These are phyloP conservation scores for Rhodocollybia butyracea DNA, from an alignment of 768 basidiomycete genomes.

Conservation along the genomic window DNA sequence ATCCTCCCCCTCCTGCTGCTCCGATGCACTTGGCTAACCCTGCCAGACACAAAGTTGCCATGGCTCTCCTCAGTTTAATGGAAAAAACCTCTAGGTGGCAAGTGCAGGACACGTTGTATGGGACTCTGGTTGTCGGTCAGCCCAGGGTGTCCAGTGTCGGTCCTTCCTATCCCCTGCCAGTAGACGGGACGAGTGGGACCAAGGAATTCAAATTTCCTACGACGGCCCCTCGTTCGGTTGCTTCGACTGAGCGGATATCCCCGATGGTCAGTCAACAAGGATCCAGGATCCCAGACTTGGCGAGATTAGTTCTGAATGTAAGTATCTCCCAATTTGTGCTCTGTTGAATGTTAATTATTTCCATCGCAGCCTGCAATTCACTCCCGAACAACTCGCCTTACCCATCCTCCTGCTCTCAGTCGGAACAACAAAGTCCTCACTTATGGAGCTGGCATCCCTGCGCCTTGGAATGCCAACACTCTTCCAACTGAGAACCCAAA, in stretches of 20 bases:
- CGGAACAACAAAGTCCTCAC: constrained; percentile 45
- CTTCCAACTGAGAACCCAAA: constrained; percentile 26
- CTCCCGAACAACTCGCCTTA: constrained; percentile 57
- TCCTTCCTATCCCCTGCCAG: constrained; percentile 52
- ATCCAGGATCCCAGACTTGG: constrained; percentile 64
- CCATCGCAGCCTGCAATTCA: constrained; percentile 48
- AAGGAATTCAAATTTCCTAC: constrained; percentile 54
- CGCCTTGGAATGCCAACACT: constrained; percentile 49
- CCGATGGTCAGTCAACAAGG: constrained; percentile 63
- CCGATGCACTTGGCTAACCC: constrained; percentile 47
- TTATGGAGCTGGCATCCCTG: constrained; percentile 46
- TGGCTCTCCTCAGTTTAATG: constrained; percentile 59
- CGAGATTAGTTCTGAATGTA: constrained; percentile 66
- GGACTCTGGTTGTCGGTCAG: constrained; percentile 51
- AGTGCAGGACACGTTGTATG: constrained; percentile 62
- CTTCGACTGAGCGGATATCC: constrained; percentile 47
- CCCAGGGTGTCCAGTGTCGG: constrained; percentile 63
- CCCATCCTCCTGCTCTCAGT: constrained; percentile 62
- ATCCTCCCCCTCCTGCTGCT: constrained; percentile 50
- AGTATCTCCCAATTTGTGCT: constrained; percentile 21
- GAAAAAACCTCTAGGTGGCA: constrained; percentile 66
- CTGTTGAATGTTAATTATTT: constrained; percentile 3
- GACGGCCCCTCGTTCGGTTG: constrained; percentile 41
- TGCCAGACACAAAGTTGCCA: constrained; percentile 70
- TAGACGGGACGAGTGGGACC: constrained; percentile 35